A percentile compares a stretch with the other conserved stretches of the same genome.
Evolutionary conservation across 129 eudicot species (phyloP).

Genomic region (Flaveria bidentis): DNA sequence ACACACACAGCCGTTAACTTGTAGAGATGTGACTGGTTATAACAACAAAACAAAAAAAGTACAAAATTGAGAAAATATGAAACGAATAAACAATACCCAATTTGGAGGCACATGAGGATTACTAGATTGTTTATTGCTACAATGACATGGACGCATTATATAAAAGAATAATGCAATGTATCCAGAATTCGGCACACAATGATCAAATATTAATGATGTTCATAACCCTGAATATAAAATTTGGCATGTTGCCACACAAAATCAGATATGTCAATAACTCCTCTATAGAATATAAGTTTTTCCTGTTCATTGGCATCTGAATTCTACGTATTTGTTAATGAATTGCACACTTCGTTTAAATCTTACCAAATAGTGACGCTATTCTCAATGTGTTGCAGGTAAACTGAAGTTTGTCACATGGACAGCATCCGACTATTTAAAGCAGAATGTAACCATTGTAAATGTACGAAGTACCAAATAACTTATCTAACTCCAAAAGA

Average conservation of each 20-base stretch:
- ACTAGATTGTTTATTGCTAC: too few relatives aligned
- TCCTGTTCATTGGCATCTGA: background rate
- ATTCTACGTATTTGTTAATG: background rate
- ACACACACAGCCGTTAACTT: background rate
- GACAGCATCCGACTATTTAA: background rate
- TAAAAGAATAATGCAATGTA: conserved; percentile 15
- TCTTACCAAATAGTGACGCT: background rate
- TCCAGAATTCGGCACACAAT: background rate
- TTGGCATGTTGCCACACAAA: background rate
- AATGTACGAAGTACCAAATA: too few relatives aligned
- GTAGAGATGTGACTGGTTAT: background rate
- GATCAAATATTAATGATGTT: background rate
- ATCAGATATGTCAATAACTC: background rate
- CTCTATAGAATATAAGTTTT: background rate
- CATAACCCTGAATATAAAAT: background rate
- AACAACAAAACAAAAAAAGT: conserved; percentile 8
- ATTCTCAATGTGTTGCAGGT: background rate
- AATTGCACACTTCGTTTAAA: background rate
- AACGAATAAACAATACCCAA: background rate
- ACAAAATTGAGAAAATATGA: background rate
- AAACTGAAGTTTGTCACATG: background rate
- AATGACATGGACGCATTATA: background rate
- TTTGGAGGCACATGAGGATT: background rate
- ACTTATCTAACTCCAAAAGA: background rate
- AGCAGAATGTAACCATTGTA: background rate